These are phyloP conservation scores for Coemansia sp. DNA, from an alignment of 192 early-diverging fungal species.

Conservation along the genomic window DNA sequence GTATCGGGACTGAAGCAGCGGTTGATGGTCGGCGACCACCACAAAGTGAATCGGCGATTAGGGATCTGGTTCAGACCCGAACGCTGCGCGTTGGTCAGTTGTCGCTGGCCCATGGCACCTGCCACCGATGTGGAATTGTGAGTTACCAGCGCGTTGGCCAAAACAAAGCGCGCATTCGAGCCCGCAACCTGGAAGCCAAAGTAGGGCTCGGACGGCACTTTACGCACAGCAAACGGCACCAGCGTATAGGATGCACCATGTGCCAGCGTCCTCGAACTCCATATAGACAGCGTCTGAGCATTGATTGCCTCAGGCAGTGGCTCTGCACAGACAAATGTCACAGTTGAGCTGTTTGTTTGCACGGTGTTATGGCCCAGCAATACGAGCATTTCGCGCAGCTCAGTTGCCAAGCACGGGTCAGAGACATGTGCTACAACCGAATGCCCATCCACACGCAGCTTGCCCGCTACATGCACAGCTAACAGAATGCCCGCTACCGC, in stretches of 20 bases:
- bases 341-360: not conserved
- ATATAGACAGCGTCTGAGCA: not conserved
- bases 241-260: not conserved
- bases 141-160: constrained; percentile 46
- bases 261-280: not conserved
- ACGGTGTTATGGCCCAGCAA: constrained; percentile 4
- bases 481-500: constrained; percentile 3
- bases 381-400: not conserved
- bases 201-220: constrained; percentile 21
- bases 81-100: constrained; percentile 97
- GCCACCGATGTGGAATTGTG: constrained; percentile 67
- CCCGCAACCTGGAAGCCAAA: constrained; percentile 32
- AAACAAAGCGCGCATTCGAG: constrained; percentile 49
- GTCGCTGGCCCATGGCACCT: constrained; percentile 91
- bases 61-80: constrained; percentile 99
- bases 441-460: not conserved
- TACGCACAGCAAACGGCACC: constrained; percentile 20
- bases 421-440: not conserved
- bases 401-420: not conserved
- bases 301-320: not conserved
- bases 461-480: not conserved
- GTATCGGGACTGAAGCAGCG: constrained; percentile 54
- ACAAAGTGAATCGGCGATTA: constrained; percentile 98
- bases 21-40: constrained; percentile 99
- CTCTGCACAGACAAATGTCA: not conserved